Percentiles rank a stretch among this genome's conserved stretches.
These are phyloP conservation scores for Malus hybrid DNA, from an alignment of 331 rosid species.

Conservation along the genomic window DNA sequence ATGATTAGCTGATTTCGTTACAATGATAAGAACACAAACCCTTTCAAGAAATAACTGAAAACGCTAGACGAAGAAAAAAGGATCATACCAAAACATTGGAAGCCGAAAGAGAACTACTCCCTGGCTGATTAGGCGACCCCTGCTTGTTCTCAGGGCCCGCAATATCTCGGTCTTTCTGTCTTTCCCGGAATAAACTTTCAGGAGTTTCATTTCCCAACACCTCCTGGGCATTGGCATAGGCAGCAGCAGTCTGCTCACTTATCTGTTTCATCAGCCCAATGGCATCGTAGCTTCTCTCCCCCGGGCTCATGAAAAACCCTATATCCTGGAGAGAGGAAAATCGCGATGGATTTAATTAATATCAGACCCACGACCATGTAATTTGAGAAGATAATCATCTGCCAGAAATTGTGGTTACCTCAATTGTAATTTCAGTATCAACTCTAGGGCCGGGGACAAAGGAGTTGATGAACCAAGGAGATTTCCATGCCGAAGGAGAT, in stretches of 20 bases:
- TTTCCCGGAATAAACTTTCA: conserved; percentile 33
- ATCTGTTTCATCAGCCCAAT: conserved; percentile 82
- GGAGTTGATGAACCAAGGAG: conserved; percentile 83
- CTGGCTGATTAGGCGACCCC: conserved; percentile 16
- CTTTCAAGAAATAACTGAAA: not conserved
- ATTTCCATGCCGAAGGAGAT: conserved; percentile 94
- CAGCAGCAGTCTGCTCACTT: conserved; percentile 80
- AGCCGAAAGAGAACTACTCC: conserved; percentile 37
- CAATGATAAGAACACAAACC: not conserved
- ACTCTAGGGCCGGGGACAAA: conserved; percentile 64
- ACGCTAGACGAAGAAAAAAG: not conserved
- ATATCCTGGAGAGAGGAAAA: conserved; percentile 55
- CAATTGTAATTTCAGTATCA: conserved; percentile 76
- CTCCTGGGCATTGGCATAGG: conserved; percentile 77
- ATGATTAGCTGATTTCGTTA: not conserved
- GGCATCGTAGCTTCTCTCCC: conserved; percentile 79
- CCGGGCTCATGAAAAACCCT: conserved; percentile 81
- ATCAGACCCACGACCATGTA: not conserved
- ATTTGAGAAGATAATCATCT: not conserved
- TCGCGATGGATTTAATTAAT: not conserved
- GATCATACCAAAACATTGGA: conserved; percentile 50
- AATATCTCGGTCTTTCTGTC: conserved; percentile 16
- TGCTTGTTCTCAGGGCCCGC: conserved; percentile 26
- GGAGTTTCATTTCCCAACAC: conserved; percentile 71
- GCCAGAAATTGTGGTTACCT: conserved; percentile 46